Percentiles rank a stretch among this genome's conserved stretches.
Conservation (phyloP, 1,284 basidiomycete species). For the Ustilago curta region DNA sequence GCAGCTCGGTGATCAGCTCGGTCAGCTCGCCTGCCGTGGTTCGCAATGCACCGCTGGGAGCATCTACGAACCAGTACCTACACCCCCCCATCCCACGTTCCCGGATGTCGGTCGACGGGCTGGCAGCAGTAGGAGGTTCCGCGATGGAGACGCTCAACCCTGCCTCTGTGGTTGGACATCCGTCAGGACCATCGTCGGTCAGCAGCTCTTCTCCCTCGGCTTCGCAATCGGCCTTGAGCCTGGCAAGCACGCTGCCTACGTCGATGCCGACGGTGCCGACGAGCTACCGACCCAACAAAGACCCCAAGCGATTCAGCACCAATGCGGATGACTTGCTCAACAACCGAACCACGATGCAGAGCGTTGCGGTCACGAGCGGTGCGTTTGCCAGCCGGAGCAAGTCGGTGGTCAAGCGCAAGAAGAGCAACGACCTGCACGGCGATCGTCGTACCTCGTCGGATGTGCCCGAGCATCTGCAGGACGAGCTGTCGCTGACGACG, state of each 20-base stretch:
- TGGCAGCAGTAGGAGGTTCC: conserved; percentile 23
- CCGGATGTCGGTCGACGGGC: conserved; percentile 34
- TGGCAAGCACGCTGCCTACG: conserved; percentile 42
- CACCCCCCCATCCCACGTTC: conserved; percentile 50
- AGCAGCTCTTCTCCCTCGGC: conserved; percentile 46
- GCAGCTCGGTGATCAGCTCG: conserved; percentile 51
- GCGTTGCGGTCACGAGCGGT: conserved; percentile 60
- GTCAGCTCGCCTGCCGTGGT: conserved; percentile 54
- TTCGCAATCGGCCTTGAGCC: conserved; percentile 47
- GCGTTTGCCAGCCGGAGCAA: conserved; percentile 41
- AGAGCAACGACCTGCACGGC: conserved; percentile 30
- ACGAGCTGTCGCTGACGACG: conserved; percentile 55
- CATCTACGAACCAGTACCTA: conserved; percentile 62
- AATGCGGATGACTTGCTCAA: conserved; percentile 60
- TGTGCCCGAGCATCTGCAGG: conserved; percentile 55
- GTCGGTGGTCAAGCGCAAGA: conserved; percentile 41
- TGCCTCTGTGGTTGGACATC: conserved; percentile 15
- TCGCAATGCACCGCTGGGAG: conserved; percentile 61
- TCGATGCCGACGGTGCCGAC: conserved; percentile 54
- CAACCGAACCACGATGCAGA: conserved; percentile 64
- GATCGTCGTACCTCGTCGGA: conserved; percentile 44
- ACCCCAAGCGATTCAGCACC: conserved; percentile 51
- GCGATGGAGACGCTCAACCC: conserved; percentile 28
- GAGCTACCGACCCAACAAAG: conserved; percentile 55
- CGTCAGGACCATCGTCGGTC: conserved; percentile 25